Evolutionary conservation across 371 early-diverging fungal genomes (phyloP), one percentile per base, ranked within the genome.

Genomic region (Apophysomyces sp.): DNA sequence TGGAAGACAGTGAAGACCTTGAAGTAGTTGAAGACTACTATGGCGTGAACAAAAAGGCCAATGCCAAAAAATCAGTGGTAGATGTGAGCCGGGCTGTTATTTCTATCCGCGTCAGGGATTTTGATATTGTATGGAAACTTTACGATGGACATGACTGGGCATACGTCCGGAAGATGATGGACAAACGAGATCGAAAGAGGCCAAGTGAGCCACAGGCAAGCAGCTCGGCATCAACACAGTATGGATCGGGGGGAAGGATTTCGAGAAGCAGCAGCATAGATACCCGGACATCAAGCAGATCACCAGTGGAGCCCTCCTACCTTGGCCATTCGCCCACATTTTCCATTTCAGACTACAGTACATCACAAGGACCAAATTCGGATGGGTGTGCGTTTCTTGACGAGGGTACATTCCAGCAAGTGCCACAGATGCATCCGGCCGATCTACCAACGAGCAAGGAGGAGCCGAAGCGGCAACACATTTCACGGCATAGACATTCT

Each of bases 11-110:
- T 2, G 59, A 70, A 4, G 69, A 60, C 8, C 72, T 92, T 28
- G 60, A 68, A 3, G 64, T 92, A 21, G 69, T 83, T 8, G 91
- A 92, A 11, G 78, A 91, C 60, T 85, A 86, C 66, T 93, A 84
- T 39, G 76, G 74, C 30, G 74, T 71, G 29, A 68, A 75, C 29
- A 71, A 70, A 63, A 67, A 70, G 57, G 66, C 57, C 30, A 36
- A 49, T 13, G 37, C 39, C 1, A 59, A 63, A 12, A 66, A 71
- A 24, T 67, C 68, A 0, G 32, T 59, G 4, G 66, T 80, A 1
- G 75, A 75, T 54, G 13, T 58, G 9, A 58, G 32, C 30, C 52
- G 49, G 11, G 82, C 85, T 29, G 53, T 77, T 26, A 28, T 83
- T 26, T 79, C 83, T 0, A 39, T 89, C 8, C 80, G 83, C 16